These are phyloP conservation scores for Papiliotrema fonsecae DNA, from an alignment of 1,284 basidiomycete species.

Conservation along the genomic window DNA sequence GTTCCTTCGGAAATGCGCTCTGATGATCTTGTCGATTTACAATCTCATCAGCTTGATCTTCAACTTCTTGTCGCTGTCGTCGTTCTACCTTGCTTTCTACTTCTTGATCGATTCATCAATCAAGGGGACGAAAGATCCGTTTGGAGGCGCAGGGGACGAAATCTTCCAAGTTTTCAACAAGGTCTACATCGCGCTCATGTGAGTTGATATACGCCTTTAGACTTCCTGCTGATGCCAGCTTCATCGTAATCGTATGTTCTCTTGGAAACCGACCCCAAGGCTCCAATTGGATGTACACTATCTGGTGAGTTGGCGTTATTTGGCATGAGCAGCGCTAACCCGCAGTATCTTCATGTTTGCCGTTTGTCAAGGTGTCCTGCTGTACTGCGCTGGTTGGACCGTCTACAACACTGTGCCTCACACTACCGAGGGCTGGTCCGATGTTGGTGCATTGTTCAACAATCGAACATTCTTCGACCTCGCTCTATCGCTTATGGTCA, in stretches of 20 bases:
- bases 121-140: slow-evolving; percentile 59
- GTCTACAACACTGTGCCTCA: slow-evolving; percentile 79
- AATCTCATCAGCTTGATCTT: slow-evolving; percentile 43
- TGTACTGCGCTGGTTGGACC: slow-evolving; percentile 83
- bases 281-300: slow-evolving; percentile 75
- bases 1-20: slow-evolving; percentile 72
- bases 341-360: slow-evolving; percentile 53
- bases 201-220: slow-evolving; percentile 6
- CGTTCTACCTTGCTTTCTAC: slow-evolving; percentile 45
- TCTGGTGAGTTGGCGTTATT: slow-evolving; percentile 68
- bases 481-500: slow-evolving; percentile 44
- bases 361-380: slow-evolving; percentile 41
- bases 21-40: slow-evolving; percentile 57
- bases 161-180: slow-evolving; percentile 77
- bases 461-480: slow-evolving; percentile 75
- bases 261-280: slow-evolving; percentile 83
- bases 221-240: slow-evolving; percentile 16
- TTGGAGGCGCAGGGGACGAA: slow-evolving; percentile 66
- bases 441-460: slow-evolving; percentile 58
- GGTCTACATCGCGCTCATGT: slow-evolving; percentile 53
- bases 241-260: slow-evolving; percentile 30
- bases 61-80: slow-evolving; percentile 70
- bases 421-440: slow-evolving; percentile 63
- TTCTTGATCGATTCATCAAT: slow-evolving; percentile 65
- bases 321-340: slow-evolving; percentile 42